Evolutionary conservation across 164 flowering plant species (phyloP), one percentile per base, ranked within the genome.

Genomic region (Tinospora cordifolia): DNA sequence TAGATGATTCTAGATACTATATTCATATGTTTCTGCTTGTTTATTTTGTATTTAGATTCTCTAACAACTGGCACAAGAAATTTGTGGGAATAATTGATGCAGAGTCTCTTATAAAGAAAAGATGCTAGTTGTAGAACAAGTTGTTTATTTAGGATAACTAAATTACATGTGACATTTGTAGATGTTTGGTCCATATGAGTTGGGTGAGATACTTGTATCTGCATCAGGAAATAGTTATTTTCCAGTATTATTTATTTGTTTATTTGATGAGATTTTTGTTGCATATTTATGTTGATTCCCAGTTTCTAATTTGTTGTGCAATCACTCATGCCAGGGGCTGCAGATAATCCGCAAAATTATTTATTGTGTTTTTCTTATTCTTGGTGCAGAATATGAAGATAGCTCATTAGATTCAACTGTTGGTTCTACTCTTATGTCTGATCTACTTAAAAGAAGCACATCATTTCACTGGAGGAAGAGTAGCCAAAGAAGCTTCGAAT

Each of bases 371-470:
- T 27, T 14, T 39, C 25, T 25, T 39, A 3, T 26, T 15, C 22
- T 59, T 67, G 44, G 14, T 64, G 71, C 88, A 91, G 97, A 85
- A 66, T 92, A 92, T 63, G 90, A 86, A 30, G 97, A 87, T 62
- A 26, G 62, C 47, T 71, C 79, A 54, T 70, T 60, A 30, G 85
- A 79, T 12, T 73, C 88, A 19, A 67, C 75, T 63, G 58, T 51
- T 10, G 65, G 67, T 51, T 71, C 87, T 15, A 82, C 90, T 67
- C 66, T 83, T 9, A 73, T 81, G 57, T 76, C 91, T 24, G 89
- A 88, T 74, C 66, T 88, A 38, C 73, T 86, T 8, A 83, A 79
- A 70, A 76, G 86, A 68, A 77, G 86, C 68, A 62, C 84, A 10
- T 88, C 93, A n/a, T 63, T 81, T 59, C 86, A 78, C 30, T 92